Percentiles rank a stretch among this genome's conserved stretches.
Evolutionary conservation across 2,329 filamentous ascomycete genomes (phyloP).

Genomic region (Curvularia sp.): DNA sequence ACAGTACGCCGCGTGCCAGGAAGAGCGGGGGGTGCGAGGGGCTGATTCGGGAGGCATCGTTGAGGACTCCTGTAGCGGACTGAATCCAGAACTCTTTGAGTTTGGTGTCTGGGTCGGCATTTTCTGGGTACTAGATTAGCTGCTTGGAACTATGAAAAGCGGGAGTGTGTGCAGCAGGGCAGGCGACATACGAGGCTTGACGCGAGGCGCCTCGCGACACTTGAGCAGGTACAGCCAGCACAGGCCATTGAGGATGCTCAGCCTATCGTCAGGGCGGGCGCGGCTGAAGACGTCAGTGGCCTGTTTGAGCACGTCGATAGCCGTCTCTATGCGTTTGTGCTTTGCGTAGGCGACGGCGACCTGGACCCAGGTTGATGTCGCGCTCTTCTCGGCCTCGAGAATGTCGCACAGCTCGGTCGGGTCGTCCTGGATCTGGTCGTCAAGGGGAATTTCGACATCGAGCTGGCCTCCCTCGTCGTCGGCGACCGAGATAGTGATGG

Average conservation of each 20-base stretch:
- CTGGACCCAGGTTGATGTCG: conserved; percentile 96
- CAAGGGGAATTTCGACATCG: conserved; percentile 90
- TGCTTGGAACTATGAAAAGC: not conserved
- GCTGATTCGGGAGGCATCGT: conserved; percentile 94
- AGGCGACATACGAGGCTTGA: conserved; percentile 60
- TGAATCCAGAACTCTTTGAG: conserved; percentile 95
- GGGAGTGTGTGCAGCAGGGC: not conserved
- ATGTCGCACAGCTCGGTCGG: conserved; percentile 93
- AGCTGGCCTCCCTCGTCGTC: conserved; percentile 67
- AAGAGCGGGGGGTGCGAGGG: conserved; percentile 91
- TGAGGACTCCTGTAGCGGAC: conserved; percentile 86
- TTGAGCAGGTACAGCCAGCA: conserved; percentile 94
- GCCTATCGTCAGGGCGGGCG: conserved; percentile 77
- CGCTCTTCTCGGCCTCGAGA: conserved; percentile 90
- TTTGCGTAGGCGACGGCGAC: conserved; percentile 96
- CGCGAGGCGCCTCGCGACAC: conserved; percentile 78
- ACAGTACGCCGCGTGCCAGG: conserved; percentile 87
- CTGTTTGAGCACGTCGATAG: conserved; percentile 73
- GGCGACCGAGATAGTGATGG: conserved; percentile 69
- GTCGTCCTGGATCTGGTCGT: conserved; percentile 84
- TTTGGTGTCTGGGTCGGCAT: conserved; percentile 72
- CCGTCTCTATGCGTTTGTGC: conserved; percentile 89
- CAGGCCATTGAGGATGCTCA: conserved; percentile 81
- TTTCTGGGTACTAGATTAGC: conserved; percentile 12
- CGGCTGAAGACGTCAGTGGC: conserved; percentile 75